These are phyloP conservation scores for Dactylellina haptotyla DNA, from an alignment of 2,329 filamentous ascomycete species.

Conservation along the genomic window DNA sequence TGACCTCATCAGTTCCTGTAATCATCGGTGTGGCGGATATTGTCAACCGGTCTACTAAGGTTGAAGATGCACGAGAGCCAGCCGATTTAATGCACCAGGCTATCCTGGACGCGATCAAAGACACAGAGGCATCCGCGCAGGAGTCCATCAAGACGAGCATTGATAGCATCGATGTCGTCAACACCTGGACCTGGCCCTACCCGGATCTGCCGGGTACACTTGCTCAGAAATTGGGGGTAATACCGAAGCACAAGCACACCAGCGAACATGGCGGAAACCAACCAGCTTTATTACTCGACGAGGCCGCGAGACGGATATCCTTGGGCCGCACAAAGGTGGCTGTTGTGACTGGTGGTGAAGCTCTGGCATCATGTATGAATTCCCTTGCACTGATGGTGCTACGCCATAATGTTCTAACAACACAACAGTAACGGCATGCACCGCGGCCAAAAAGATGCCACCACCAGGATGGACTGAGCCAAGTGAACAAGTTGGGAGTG, in stretches of 20 bases:
- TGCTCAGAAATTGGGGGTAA: constrained; percentile 65
- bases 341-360: constrained; percentile 72
- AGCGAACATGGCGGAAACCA: constrained; percentile 73
- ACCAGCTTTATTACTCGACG: constrained; percentile 71
- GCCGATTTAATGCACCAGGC: constrained; percentile 70
- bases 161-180: constrained; percentile 71
- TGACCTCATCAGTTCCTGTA: constrained; percentile 63
- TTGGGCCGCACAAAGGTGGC: constrained; percentile 68
- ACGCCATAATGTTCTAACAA: constrained; percentile 53
- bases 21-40: constrained; percentile 73
- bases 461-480: constrained; percentile 70
- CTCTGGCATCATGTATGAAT: constrained; percentile 68
- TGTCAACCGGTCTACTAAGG: constrained; percentile 67
- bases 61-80: constrained; percentile 70
- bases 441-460: constrained; percentile 66
- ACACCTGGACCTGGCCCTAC: constrained; percentile 75
- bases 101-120: constrained; percentile 66
- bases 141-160: constrained; percentile 63
- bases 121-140: constrained; percentile 62
- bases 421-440: constrained; percentile 66
- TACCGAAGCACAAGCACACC: constrained; percentile 65
- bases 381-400: neutral
- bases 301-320: constrained; percentile 70
- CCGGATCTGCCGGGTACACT: constrained; percentile 69
- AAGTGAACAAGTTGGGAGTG: constrained; percentile 63